Evolutionary conservation across 1,284 basidiomycete genomes (phyloP).

Genomic region (Xanthoconium separans): DNA sequence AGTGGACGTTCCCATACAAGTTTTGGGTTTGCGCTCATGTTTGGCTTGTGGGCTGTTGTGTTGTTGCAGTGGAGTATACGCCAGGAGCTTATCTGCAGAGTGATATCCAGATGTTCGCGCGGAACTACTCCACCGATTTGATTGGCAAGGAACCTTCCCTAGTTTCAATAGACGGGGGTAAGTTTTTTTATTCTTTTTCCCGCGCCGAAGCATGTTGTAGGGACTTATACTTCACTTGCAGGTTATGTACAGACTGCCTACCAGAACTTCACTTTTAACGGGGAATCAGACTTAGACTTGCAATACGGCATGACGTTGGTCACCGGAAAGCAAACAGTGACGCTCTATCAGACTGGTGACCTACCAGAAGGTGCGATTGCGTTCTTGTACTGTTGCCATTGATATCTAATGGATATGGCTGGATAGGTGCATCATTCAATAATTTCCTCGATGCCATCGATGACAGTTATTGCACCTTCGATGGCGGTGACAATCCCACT

Average conservation of each 20-base stretch:
- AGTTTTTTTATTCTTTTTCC: not conserved
- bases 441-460: constrained; percentile 48
- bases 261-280: constrained; percentile 42
- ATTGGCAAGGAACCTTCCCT: constrained; percentile 36
- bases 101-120: constrained; percentile 48
- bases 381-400: not conserved
- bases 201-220: not conserved
- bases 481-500: constrained; percentile 55
- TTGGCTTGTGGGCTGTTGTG: constrained; percentile 2
- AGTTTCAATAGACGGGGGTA: constrained; percentile 47
- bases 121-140: constrained; percentile 35
- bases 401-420: not conserved
- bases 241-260: constrained; percentile 30
- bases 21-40: not conserved
- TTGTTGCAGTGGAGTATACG: constrained; percentile 43
- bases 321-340: constrained; percentile 38
- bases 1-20: not conserved
- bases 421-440: constrained; percentile 43
- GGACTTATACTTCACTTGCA: constrained; percentile 8
- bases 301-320: constrained; percentile 45
- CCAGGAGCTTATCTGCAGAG: constrained; percentile 43
- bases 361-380: constrained; percentile 32
- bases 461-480: constrained; percentile 55
- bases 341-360: constrained; percentile 49
- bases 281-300: constrained; percentile 55